Base-by-base conservation (phyloP, 345 rosid genomes). In the Citrus cavaleriei region DNA sequence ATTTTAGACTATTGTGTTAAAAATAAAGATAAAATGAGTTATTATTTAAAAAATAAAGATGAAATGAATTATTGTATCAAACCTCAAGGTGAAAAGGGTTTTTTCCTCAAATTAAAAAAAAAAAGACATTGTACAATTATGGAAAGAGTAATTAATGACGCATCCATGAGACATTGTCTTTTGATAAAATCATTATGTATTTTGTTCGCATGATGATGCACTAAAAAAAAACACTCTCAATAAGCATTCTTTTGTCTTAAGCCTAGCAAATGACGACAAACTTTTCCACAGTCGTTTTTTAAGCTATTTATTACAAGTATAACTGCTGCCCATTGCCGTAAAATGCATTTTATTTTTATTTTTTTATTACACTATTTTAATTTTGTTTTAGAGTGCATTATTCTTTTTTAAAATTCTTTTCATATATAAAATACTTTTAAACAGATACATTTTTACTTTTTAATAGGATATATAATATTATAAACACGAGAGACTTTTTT, bases 231-330 rank as follows among this genome's bases (percentile, higher is more conserved):
- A n/a, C n/a, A 12, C 51, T 3, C 51, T 42, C 16, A 42, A 35
- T 75, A 35, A 70, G 58, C 24, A 68, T 2, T 57, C 9, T 73
- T 51, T 79, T 49, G 71, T 75, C 75, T 35, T n/a, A 34, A 16
- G 40, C 18, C 18, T 8, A 6, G 46, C 72, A 32, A 71, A 49
- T 28, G 35, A 65, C 64, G 35, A 65, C 64, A 66, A 22, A 64
- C 37, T 34, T 57, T 38, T 57, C 49, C 37, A 13, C 35, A n/a
- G 72, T 54, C 64, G 10, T 30, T 30, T 38, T 38, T 38, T 38
- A 38, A 38, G 42, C 40, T 7, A 6, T 7, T 37, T 35, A 35
- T 35, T 35, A 35, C 37, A 37, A 38, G 10, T 32, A 25, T 30
- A 58, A 58, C 65, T 0, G 13, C 7, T 72, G 22, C 73, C 35